Evolutionary conservation across 2,329 filamentous ascomycete genomes (phyloP).

Genomic region (Epichloe gansuensis): DNA sequence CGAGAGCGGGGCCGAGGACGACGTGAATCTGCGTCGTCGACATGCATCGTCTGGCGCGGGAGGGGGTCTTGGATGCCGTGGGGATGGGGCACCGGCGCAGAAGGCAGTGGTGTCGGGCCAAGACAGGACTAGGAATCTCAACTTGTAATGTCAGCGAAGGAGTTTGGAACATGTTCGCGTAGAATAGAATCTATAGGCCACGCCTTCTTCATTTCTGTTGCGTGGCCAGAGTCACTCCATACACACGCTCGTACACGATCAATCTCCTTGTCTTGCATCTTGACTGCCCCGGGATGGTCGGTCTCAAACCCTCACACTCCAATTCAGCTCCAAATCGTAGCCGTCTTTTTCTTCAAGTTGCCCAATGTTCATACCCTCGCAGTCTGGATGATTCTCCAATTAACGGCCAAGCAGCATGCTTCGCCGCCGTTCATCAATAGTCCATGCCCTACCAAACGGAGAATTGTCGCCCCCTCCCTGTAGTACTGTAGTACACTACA

Average conservation of each 20-base stretch:
- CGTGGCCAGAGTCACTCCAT: slow-evolving; percentile 1
- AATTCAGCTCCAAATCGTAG: no score
- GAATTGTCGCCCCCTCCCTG: neutral
- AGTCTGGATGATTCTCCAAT: no score
- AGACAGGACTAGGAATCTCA: slow-evolving; percentile 21
- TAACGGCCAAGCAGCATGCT: neutral
- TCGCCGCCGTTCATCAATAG: neutral
- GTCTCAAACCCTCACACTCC: no score
- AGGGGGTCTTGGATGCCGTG: slow-evolving; percentile 36
- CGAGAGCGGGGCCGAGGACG: slow-evolving; percentile 51
- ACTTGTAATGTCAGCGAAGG: slow-evolving; percentile 12
- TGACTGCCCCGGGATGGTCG: no score
- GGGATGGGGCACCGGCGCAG: slow-evolving; percentile 26
- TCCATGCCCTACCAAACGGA: neutral
- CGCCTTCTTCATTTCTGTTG: neutral
- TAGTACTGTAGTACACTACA: neutral
- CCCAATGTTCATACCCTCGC: no score
- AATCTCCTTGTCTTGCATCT: no score
- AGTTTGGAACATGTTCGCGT: slow-evolving; percentile 17
- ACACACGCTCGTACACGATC: neutral
- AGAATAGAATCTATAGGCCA: slow-evolving; percentile 9
- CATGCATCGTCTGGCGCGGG: slow-evolving; percentile 13
- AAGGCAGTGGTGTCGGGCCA: slow-evolving; percentile 24
- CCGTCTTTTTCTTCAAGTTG: no score
- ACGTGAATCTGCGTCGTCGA: slow-evolving; percentile 24